Percentiles rank a stretch among this genome's conserved stretches.
Conservation (phyloP, 2,329 filamentous ascomycete genomes). For the Rachicladosporium sp. region DNA sequence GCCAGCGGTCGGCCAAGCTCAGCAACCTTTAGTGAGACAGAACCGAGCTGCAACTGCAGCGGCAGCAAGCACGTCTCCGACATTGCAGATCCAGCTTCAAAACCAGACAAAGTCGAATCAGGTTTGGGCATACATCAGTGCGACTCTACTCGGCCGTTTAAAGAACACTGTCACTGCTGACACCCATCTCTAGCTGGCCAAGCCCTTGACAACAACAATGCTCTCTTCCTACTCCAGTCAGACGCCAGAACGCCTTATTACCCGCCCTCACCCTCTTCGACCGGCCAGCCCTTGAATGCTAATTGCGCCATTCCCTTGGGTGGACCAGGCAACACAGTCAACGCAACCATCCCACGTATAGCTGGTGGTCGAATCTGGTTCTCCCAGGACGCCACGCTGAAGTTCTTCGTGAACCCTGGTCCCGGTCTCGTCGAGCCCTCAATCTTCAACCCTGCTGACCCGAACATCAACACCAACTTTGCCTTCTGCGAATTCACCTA, state of each 20-base stretch:
- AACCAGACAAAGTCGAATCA: slow-evolving; percentile 22
- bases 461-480: slow-evolving; percentile 34
- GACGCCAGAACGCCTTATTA: slow-evolving; percentile 25
- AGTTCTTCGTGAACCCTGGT: slow-evolving; percentile 25
- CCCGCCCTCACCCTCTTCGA: slow-evolving; percentile 20
- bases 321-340: slow-evolving; percentile 21
- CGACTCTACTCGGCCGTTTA: not conserved
- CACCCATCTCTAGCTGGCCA: slow-evolving; percentile 15
- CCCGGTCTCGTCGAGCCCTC: slow-evolving; percentile 25
- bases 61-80: slow-evolving; percentile 15
- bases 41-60: not conserved
- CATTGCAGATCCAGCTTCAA: slow-evolving; percentile 19
- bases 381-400: slow-evolving; percentile 19
- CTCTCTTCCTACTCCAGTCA: slow-evolving; percentile 22
- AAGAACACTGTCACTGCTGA: not conserved
- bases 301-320: slow-evolving; percentile 35
- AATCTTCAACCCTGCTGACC: slow-evolving; percentile 27
- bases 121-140: slow-evolving; percentile 40
- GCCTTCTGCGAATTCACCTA: slow-evolving; percentile 37
- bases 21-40: slow-evolving; percentile 2
- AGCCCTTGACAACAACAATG: slow-evolving; percentile 23
- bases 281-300: slow-evolving; percentile 23
- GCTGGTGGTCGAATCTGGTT: slow-evolving; percentile 28
- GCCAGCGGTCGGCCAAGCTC: not conserved
- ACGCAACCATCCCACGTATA: slow-evolving; percentile 23